Evolutionary conservation across 179 eudicot genomes (phyloP).

Genomic region (Spinacia oleracea): DNA sequence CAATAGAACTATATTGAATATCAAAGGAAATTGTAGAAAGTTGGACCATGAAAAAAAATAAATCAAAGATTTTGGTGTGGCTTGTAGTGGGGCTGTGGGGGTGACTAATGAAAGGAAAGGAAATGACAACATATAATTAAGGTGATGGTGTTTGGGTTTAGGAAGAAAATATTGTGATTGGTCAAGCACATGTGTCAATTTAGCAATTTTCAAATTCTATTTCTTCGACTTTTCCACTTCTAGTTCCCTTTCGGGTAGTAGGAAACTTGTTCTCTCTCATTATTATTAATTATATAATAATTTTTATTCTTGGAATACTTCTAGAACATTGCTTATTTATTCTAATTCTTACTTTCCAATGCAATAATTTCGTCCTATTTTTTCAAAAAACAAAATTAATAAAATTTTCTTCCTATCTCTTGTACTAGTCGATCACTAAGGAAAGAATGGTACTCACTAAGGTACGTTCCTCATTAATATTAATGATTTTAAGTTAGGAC

Average conservation of each 20-base stretch:
- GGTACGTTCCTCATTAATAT: background rate
- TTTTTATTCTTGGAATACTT: slow-evolving; percentile 3
- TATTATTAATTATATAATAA: background rate
- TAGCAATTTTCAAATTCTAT: background rate
- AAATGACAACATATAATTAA: slow-evolving; percentile 6
- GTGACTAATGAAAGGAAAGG: slow-evolving; percentile 10
- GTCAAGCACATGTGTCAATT: slow-evolving; percentile 19
- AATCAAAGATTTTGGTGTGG: background rate
- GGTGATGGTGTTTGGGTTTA: slow-evolving; percentile 23
- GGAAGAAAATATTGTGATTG: slow-evolving; percentile 26
- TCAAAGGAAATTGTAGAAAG: background rate
- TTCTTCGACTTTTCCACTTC: slow-evolving; percentile 14
- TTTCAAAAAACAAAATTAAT: background rate
- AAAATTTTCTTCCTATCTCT: background rate
- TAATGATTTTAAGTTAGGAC: background rate
- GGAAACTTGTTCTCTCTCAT: background rate
- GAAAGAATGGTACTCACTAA: background rate
- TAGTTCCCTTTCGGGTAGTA: slow-evolving; percentile 34
- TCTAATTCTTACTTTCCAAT: background rate
- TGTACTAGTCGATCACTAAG: too few relatives aligned
- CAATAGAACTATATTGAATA: background rate
- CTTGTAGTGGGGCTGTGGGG: background rate
- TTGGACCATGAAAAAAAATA: background rate
- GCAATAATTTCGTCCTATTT: background rate
- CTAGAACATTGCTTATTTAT: background rate